Conservation (phyloP, 192 early-diverging fungal species). For the Podila epicladia region DNA sequence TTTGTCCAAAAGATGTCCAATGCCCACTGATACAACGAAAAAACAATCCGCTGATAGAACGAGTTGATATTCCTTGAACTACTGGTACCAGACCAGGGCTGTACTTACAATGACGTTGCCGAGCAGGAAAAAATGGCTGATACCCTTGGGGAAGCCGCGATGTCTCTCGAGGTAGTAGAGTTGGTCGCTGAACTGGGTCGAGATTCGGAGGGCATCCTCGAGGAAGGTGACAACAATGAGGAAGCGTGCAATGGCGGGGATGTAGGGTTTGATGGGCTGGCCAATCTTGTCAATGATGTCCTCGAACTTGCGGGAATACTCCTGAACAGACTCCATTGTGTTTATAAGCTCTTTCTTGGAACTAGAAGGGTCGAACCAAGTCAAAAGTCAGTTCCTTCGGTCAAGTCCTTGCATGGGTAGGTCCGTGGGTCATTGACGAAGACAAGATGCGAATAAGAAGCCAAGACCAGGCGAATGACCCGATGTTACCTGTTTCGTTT, state of each 20-base stretch:
- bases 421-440: too few relatives aligned
- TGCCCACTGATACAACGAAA: too few relatives aligned
- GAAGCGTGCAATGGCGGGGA: constrained; percentile 90
- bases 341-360: neutral
- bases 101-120: constrained; percentile 77
- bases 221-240: constrained; percentile 97
- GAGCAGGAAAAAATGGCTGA: constrained; percentile 88
- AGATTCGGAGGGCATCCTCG: constrained; percentile 91
- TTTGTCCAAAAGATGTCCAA: too few relatives aligned
- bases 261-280: constrained; percentile 88
- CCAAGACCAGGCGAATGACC: neutral
- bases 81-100: too few relatives aligned
- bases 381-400: constrained; percentile 1
- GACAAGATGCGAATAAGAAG: neutral
- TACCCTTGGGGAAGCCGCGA: constrained; percentile 81
- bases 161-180: constrained; percentile 83
- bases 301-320: constrained; percentile 73
- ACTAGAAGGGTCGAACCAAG: neutral
- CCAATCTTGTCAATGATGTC: constrained; percentile 78
- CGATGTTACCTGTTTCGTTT: neutral
- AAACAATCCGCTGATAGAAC: too few relatives aligned
- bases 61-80: too few relatives aligned
- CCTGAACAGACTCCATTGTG: constrained; percentile 56
- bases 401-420: neutral
- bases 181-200: constrained; percentile 92